phyloP scores from a whole-genome alignment of 2,329 filamentous ascomycete genomes.

The Teratosphaeria zuluensis region DNA sequence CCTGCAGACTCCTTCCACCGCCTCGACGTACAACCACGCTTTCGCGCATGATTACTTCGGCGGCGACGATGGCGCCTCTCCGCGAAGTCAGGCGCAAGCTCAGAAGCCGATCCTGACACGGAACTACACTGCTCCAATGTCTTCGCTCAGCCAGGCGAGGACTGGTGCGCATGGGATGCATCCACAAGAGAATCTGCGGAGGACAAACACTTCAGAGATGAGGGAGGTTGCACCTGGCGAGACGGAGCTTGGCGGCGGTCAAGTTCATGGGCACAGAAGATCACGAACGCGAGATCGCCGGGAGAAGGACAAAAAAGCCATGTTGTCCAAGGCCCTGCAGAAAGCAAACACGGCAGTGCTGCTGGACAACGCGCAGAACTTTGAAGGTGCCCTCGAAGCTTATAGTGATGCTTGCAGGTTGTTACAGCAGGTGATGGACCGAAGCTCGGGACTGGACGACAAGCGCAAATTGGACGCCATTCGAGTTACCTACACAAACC shows the following conservation, averaged over 20 bases:
- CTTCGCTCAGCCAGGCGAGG: constrained; percentile 7
- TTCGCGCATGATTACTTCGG: constrained; percentile 16
- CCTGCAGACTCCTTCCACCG: constrained; percentile 22
- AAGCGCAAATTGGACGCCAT: constrained; percentile 86
- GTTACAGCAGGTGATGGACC: constrained; percentile 75
- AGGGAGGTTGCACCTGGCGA: background rate
- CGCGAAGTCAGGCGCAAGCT: constrained; percentile 14
- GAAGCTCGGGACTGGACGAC: constrained; percentile 78
- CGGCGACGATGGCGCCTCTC: constrained; percentile 16
- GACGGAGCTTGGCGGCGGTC: background rate
- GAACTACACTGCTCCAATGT: constrained; percentile 16
- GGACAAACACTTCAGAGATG: constrained; percentile 5
- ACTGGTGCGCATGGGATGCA: constrained; percentile 3
- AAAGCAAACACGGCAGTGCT: constrained; percentile 94
- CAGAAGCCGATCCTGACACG: constrained; percentile 17
- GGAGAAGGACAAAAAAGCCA: constrained; percentile 64
- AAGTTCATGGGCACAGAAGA: background rate
- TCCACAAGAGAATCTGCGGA: constrained; percentile 4
- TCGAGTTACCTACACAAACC: constrained; percentile 78
- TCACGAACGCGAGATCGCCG: constrained; percentile 31
- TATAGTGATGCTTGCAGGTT: constrained; percentile 86
- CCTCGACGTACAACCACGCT: constrained; percentile 18
- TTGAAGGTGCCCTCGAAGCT: constrained; percentile 79
- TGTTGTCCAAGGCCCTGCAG: constrained; percentile 90
- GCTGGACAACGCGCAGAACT: constrained; percentile 91